Evolutionary conservation across 768 basidiomycete species (phyloP), one percentile per base, ranked within the genome.

Genomic region (Pisolithus orientalis): DNA sequence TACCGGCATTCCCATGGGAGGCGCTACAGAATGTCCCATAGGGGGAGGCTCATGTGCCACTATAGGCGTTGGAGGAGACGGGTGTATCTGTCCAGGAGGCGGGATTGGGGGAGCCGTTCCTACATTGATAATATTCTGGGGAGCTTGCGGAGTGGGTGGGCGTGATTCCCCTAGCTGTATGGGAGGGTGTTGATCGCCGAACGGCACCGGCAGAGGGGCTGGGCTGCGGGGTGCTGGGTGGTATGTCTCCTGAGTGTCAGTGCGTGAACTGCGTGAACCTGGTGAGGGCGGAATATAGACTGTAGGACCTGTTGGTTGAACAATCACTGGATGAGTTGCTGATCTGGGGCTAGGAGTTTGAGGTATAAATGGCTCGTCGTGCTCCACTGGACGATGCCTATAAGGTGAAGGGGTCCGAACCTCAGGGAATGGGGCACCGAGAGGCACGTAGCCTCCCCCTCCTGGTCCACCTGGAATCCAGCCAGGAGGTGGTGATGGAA

Each of bases 371-470:
- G 21, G 32, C 7, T 58, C 66, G n/a, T 60, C 66, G 14, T 6
- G 27, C 2, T 61, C 59, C 11, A 42, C 47, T 11, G 29, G 24
- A 10, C 2, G 58, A 25, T 57, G 50, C 40, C 28, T 7, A 29
- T 53, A 58, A 16, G 48, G 54, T 2, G 38, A 45, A 38, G 27
- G 47, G 2, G 53, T 47, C 40, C 34, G 55, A 40, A 46, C 53
- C 3, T 48, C 52, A 1, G 39, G 54, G 28, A 53, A 59, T 9
- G 56, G 54, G 4, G 42, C 47, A n/a, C 70, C 74, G 25, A 60
- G 63, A 7, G 76, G 75, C 49, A 77, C 65, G 21, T 76, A 71
- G 8, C 63, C 21, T 21, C 21, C 21, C 21, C 21, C 21, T 21
- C 21, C 61, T 44, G 68, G 68, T 64, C 68, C 56, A 4, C 31